Evolutionary conservation across 2,329 filamentous ascomycete species (phyloP).

Genomic region (Penicillium polonicum): DNA sequence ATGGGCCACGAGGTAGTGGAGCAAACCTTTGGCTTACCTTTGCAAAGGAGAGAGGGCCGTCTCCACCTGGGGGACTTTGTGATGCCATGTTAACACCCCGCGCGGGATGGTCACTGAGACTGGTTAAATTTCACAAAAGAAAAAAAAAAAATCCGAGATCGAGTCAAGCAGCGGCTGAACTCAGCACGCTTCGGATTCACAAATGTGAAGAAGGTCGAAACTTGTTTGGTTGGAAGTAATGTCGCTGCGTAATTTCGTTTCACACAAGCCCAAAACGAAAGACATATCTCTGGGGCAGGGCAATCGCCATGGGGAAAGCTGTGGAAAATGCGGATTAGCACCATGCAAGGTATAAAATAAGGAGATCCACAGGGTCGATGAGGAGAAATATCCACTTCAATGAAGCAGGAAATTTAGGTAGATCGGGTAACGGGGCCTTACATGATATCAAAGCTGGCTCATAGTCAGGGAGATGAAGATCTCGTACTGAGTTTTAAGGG

Average conservation of each 20-base stretch:
- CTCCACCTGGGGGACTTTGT: conserved; percentile 29
- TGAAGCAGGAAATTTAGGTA: background rate
- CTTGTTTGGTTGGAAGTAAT: conserved; percentile 35
- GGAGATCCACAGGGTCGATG: background rate
- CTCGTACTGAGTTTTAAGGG: conserved; percentile 14
- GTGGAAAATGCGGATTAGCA: conserved; percentile 23
- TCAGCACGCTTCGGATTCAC: conserved; percentile 25
- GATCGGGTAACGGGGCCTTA: conserved; percentile 17
- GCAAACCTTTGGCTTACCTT: conserved; percentile 55
- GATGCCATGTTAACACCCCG: conserved; percentile 34
- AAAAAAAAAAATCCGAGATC: conserved; percentile 20
- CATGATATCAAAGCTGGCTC: conserved; percentile 29
- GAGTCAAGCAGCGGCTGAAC: conserved; percentile 15
- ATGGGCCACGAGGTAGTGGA: background rate
- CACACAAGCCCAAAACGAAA: conserved; percentile 45
- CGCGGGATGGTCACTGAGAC: conserved; percentile 16
- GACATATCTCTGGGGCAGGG: conserved; percentile 46
- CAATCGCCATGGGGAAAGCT: conserved; percentile 44
- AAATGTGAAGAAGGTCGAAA: conserved; percentile 23
- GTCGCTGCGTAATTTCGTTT: conserved; percentile 43
- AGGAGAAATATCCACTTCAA: conserved; percentile 3
- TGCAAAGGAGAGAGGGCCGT: conserved; percentile 64
- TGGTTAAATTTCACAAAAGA: conserved; percentile 20
- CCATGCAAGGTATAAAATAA: background rate
- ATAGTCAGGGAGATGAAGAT: conserved; percentile 22